These are phyloP conservation scores for Pigoraptor vietnamica DNA, from an alignment of 78 protist species.

Conservation along the genomic window DNA sequence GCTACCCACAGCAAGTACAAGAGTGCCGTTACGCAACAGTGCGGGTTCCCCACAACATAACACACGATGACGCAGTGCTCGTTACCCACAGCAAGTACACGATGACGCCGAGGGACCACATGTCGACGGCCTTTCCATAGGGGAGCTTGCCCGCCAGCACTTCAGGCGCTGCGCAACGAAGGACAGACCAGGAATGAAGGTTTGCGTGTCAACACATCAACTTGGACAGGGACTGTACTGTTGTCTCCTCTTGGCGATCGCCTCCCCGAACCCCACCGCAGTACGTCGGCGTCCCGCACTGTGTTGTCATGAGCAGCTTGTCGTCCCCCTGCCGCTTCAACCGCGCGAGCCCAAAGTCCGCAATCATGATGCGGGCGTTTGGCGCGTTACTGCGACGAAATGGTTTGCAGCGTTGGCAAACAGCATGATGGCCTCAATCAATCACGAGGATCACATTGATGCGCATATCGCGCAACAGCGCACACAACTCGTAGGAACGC, in stretches of 20 bases:
- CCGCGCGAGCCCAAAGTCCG: constrained; percentile 37
- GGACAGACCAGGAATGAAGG: not conserved
- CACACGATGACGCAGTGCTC: not conserved
- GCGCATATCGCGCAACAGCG: not conserved
- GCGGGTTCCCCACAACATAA: not conserved
- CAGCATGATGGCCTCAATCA: not conserved
- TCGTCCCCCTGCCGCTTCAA: not conserved
- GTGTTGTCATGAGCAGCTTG: not conserved
- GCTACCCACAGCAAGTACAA: not conserved
- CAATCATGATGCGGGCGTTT: not conserved
- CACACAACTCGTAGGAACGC: not conserved
- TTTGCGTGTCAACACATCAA: not conserved
- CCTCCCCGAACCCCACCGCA: not conserved
- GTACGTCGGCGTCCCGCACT: constrained; percentile 31
- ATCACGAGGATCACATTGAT: not conserved
- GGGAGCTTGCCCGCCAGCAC: not conserved
- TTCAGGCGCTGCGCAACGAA: not conserved
- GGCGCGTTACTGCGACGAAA: not conserved
- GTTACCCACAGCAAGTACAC: constrained; percentile 9
- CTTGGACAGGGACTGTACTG: not conserved
- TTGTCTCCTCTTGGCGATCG: not conserved
- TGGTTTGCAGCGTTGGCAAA: too few species aligned
- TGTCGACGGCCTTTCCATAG: constrained; percentile 31
- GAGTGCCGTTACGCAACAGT: not conserved
- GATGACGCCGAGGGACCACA: constrained; percentile 55